Percentiles rank a stretch among this genome's conserved stretches.
These are phyloP conservation scores for Myxozyma melibiosi DNA, from an alignment of 805 yeast genomes.

Conservation along the genomic window DNA sequence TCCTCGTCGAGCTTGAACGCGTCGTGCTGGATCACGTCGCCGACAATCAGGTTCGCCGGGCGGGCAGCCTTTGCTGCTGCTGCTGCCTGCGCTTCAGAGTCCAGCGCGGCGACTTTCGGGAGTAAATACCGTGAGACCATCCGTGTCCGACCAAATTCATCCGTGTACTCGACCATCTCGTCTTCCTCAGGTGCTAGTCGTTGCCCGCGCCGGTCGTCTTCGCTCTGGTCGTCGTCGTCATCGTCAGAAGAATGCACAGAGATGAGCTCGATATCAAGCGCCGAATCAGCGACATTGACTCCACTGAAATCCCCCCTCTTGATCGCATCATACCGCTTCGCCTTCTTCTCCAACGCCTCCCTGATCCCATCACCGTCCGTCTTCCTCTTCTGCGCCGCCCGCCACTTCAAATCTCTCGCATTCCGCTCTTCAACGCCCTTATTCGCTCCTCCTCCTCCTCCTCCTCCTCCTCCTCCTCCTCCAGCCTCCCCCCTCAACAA, in stretches of 20 bases:
- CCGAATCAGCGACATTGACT: conserved; percentile 18
- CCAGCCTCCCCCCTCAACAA: too few relatives aligned
- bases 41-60: conserved; percentile 33
- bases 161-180: conserved; percentile 32
- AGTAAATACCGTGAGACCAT: conserved; percentile 24
- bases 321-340: conserved; percentile 26
- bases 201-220: background rate
- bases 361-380: conserved; percentile 4
- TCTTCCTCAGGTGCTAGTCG: conserved; percentile 8
- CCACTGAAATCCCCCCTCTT: conserved; percentile 19
- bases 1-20: conserved; percentile 33
- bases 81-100: conserved; percentile 13
- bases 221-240: conserved; percentile 9
- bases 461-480: too few relatives aligned
- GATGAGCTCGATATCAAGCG: conserved; percentile 33
- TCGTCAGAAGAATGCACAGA: conserved; percentile 5
- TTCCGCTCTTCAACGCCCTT: conserved; percentile 24
- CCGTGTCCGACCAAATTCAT: conserved; percentile 37
- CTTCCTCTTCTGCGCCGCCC: background rate
- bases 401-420: conserved; percentile 18
- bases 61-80: conserved; percentile 4
- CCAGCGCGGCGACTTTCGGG: conserved; percentile 2
- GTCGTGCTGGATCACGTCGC: conserved; percentile 34
- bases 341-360: conserved; percentile 23
- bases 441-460: too few relatives aligned